Evolutionary conservation across 129 eudicot species (phyloP).

Genomic region (Smallanthus sonchifolius): DNA sequence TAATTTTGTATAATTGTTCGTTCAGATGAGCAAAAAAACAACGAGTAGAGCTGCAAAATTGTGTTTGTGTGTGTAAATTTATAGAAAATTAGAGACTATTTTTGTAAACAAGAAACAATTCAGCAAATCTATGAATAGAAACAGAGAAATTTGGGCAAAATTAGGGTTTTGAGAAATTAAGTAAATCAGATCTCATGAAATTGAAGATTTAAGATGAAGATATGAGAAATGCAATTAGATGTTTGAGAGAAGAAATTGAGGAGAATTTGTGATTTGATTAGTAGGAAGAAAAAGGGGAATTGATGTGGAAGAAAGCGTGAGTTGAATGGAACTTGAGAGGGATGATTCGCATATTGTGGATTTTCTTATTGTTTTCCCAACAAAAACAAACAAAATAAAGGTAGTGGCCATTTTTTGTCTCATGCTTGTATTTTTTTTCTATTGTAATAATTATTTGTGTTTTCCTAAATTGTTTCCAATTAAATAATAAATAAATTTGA

Average conservation of each 20-base stretch:
- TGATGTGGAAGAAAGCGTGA: slow-evolving; percentile 29
- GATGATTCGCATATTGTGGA: slow-evolving; percentile 28
- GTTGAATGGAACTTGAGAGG: slow-evolving; percentile 27
- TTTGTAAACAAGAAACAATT: slow-evolving; percentile 16
- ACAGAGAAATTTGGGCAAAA: background rate
- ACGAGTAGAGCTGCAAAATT: slow-evolving; percentile 4
- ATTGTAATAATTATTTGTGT: background rate
- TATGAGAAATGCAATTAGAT: background rate
- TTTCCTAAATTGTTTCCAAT: background rate
- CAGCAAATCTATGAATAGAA: slow-evolving; percentile 9
- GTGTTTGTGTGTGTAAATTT: background rate
- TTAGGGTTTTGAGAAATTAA: slow-evolving; percentile 10
- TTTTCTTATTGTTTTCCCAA: slow-evolving; percentile 2
- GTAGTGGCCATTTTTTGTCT: slow-evolving; percentile 33
- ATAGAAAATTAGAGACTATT: background rate
- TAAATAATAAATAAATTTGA: background rate
- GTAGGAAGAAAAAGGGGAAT: slow-evolving; percentile 5
- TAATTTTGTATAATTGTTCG: background rate
- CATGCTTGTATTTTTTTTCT: background rate
- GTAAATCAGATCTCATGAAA: slow-evolving; percentile 6
- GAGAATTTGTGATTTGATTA: slow-evolving; percentile 2
- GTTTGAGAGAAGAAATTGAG: background rate
- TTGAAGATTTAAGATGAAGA: background rate
- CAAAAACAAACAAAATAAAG: slow-evolving; percentile 28
- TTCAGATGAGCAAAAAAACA: slow-evolving; percentile 13